These are phyloP conservation scores for Rhizoctonia solani DNA, from an alignment of 1,284 basidiomycete species.

Conservation along the genomic window DNA sequence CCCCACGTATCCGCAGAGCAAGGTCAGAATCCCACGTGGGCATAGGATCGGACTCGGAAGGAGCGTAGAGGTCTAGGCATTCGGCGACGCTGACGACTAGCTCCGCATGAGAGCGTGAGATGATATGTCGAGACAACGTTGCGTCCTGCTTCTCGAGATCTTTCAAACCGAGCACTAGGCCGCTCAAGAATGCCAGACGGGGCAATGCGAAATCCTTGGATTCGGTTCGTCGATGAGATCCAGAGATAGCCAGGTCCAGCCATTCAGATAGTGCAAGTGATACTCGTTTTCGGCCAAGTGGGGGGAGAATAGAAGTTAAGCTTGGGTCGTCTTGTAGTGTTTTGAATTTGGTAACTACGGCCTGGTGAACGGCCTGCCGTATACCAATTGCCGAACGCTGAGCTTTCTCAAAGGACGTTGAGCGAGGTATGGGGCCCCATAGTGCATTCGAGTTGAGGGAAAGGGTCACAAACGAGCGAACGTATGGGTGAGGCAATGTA, in stretches of 20 bases:
- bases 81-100: slow-evolving; percentile 18
- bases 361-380: slow-evolving; percentile 10
- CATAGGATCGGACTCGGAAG: slow-evolving; percentile 1
- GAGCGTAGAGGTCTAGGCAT: slow-evolving; percentile 10
- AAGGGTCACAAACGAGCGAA: slow-evolving; percentile 33
- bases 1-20: neutral
- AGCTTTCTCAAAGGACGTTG: slow-evolving; percentile 2
- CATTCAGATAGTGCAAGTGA: slow-evolving; percentile 25
- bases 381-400: slow-evolving; percentile 14
- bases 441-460: slow-evolving; percentile 32
- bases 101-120: neutral
- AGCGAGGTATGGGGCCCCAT: slow-evolving; percentile 19
- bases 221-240: neutral
- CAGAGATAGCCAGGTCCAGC: slow-evolving; percentile 17
- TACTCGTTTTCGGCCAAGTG: slow-evolving; percentile 12
- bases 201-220: slow-evolving; percentile 12
- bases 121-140: neutral
- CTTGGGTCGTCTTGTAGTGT: slow-evolving; percentile 18
- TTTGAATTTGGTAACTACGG: slow-evolving; percentile 13
- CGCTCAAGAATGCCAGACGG: slow-evolving; percentile 33
- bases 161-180: slow-evolving; percentile 33
- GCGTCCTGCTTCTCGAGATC: slow-evolving; percentile 23
- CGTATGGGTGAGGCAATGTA: slow-evolving; percentile 25
- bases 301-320: slow-evolving; percentile 4
- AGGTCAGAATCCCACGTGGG: neutral